Evolutionary conservation across 768 basidiomycete species (phyloP).

Genomic region (Mycena galericulata): DNA sequence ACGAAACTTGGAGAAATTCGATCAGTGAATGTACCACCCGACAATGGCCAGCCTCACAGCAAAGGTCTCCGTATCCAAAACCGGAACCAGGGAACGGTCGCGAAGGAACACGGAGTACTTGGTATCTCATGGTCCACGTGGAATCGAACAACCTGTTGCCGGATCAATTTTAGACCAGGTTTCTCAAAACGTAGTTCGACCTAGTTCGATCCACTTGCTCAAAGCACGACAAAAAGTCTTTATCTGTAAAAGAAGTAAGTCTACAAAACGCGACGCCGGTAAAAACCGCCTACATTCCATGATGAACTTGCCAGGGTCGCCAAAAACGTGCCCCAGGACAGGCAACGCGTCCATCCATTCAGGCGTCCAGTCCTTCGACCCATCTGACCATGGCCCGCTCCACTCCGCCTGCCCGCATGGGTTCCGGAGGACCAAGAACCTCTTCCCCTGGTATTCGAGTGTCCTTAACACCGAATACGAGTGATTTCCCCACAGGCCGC

Average conservation of each 20-base stretch:
- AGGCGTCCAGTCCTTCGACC: conserved; percentile 45
- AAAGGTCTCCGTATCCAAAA: conserved; percentile 32
- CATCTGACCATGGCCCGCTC: conserved; percentile 47
- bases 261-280: neutral
- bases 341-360: conserved; percentile 44
- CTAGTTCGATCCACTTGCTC: conserved; percentile 29
- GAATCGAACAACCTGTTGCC: conserved; percentile 27
- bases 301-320: conserved; percentile 46
- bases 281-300: conserved; percentile 40
- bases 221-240: conserved; percentile 30
- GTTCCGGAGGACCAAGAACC: conserved; percentile 47
- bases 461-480: conserved; percentile 47
- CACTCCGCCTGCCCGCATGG: conserved; percentile 46
- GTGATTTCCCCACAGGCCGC: conserved; percentile 36
- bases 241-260: conserved; percentile 12
- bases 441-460: conserved; percentile 43
- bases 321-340: conserved; percentile 42
- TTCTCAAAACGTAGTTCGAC: too few species aligned
- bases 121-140: conserved; percentile 26
- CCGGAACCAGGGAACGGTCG: conserved; percentile 21
- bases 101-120: conserved; percentile 25
- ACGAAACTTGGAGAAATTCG: conserved; percentile 38
- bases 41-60: conserved; percentile 16
- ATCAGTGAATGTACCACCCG: neutral
- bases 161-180: too few species aligned